These are phyloP conservation scores for Podaxis sp. DNA, from an alignment of 768 basidiomycete genomes.

Conservation along the genomic window DNA sequence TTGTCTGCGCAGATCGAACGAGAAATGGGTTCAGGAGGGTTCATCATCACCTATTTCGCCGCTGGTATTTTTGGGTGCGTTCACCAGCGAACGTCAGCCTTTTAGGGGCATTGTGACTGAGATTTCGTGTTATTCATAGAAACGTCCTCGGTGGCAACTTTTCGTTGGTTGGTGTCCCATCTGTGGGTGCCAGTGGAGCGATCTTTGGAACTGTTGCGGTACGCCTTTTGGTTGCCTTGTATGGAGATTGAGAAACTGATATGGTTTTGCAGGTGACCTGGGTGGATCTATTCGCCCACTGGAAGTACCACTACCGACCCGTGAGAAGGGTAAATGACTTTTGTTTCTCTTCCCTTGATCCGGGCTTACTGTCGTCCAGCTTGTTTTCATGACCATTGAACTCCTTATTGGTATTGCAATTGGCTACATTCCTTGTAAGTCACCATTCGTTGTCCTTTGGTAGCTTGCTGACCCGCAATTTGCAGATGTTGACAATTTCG, in stretches of 20 bases:
- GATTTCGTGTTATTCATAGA: constrained; percentile 30
- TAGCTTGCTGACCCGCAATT: neutral
- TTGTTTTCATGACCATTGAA: constrained; percentile 83
- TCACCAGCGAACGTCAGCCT: neutral
- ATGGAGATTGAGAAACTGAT: neutral
- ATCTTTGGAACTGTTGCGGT: constrained; percentile 87
- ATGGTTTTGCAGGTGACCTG: constrained; percentile 54
- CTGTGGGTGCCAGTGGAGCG: constrained; percentile 90
- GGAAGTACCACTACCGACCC: constrained; percentile 85
- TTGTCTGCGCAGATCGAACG: constrained; percentile 84
- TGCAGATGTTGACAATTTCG: constrained; percentile 87
- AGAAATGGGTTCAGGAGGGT: constrained; percentile 88
- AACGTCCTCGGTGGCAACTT: constrained; percentile 94
- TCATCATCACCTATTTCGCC: constrained; percentile 82
- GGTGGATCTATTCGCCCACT: constrained; percentile 91
- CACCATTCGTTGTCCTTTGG: neutral
- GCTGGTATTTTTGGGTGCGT: constrained; percentile 89
- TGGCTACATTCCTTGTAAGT: constrained; percentile 79
- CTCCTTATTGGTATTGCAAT: constrained; percentile 83
- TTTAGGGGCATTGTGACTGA: neutral
- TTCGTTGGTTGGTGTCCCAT: constrained; percentile 81
- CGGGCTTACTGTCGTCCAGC: constrained; percentile 36
- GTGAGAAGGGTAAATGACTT: constrained; percentile 60
- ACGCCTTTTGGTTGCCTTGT: constrained; percentile 20
- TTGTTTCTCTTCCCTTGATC: neutral